Evolutionary conservation across 345 rosid species (phyloP).

Genomic region (Salix brachista): DNA sequence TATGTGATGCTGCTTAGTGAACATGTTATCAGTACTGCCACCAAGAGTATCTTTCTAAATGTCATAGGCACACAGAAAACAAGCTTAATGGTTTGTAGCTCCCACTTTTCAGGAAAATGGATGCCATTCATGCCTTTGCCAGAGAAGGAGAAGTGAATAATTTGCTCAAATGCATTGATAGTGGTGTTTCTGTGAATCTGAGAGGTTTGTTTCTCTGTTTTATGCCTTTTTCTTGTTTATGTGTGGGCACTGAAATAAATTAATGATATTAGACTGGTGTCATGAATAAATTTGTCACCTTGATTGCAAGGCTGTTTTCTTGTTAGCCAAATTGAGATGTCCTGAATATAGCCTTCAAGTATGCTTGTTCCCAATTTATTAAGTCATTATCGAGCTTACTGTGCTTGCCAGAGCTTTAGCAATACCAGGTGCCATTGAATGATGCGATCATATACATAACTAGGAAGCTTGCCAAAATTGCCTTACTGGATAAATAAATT

Average conservation of each 20-base stretch:
- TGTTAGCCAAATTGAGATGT: not conserved
- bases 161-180: slow-evolving; percentile 64
- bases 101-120: slow-evolving; percentile 59
- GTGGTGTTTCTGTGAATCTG: slow-evolving; percentile 63
- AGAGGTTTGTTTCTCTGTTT: slow-evolving; percentile 40
- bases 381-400: not conserved
- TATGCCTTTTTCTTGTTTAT: too few species aligned
- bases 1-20: not conserved
- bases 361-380: not conserved
- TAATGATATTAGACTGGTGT: not conserved
- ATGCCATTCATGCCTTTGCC: slow-evolving; percentile 81
- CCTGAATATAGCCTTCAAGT: not conserved
- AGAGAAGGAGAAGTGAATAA: slow-evolving; percentile 82
- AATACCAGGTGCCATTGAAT: not conserved
- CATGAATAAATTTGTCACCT: not conserved
- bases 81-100: slow-evolving; percentile 4
- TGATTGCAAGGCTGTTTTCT: not conserved
- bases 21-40: not conserved
- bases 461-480: not conserved
- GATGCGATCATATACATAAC: not conserved
- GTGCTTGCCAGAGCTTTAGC: not conserved
- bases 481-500: not conserved
- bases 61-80: not conserved
- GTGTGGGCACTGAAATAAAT: not conserved
- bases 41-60: not conserved